These are phyloP conservation scores for Teratosphaeria gauchensis DNA, from an alignment of 2,329 filamentous ascomycete species.

Conservation along the genomic window DNA sequence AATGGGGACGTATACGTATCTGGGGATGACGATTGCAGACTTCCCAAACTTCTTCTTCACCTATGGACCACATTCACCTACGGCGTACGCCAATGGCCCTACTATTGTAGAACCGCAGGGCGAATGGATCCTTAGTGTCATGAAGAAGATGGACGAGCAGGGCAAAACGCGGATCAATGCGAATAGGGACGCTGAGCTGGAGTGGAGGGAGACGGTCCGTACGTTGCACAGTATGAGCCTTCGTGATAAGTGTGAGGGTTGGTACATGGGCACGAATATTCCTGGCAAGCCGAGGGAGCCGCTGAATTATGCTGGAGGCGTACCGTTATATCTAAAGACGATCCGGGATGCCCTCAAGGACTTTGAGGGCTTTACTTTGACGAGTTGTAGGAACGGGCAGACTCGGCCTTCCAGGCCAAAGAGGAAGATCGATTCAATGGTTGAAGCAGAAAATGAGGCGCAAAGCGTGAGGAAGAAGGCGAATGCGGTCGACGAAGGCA, in stretches of 20 bases:
- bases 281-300: constrained; percentile 26
- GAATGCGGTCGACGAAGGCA: too few species aligned
- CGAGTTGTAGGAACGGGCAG: not conserved
- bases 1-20: constrained; percentile 30
- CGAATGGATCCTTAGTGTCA: constrained; percentile 36
- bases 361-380: constrained; percentile 15
- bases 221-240: constrained; percentile 32
- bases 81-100: constrained; percentile 38
- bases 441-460: too few species aligned
- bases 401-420: not conserved
- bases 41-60: constrained; percentile 28
- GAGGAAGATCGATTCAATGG: too few species aligned
- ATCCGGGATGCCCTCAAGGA: constrained; percentile 28
- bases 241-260: constrained; percentile 31
- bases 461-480: too few species aligned
- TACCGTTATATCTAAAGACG: constrained; percentile 27
- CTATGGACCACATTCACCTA: constrained; percentile 34
- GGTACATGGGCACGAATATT: constrained; percentile 27
- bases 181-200: constrained; percentile 30
- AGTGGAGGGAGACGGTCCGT: constrained; percentile 31
- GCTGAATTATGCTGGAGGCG: constrained; percentile 30
- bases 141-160: constrained; percentile 30
- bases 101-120: constrained; percentile 36
- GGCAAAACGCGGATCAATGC: constrained; percentile 32
- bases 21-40: constrained; percentile 26